phyloP scores from a whole-genome alignment of 75 land plant species.

The Ceratopteris richardii region DNA sequence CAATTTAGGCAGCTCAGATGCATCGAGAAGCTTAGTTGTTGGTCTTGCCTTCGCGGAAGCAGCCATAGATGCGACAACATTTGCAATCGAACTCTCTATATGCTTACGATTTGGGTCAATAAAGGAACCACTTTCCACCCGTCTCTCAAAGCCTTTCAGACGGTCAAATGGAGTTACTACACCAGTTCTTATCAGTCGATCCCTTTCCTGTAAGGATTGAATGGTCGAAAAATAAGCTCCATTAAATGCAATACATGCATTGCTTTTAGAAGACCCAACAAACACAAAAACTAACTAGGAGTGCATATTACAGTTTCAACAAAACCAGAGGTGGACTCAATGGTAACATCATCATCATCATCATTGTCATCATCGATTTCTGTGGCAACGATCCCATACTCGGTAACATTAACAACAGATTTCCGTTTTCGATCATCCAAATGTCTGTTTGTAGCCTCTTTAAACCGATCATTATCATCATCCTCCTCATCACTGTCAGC shows the following conservation, averaged over 20 bases:
- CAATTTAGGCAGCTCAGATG: constrained; percentile 52
- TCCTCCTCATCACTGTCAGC: constrained; percentile 12
- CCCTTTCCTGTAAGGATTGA: constrained; percentile 59
- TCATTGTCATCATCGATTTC: constrained; percentile 35
- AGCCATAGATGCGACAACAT: constrained; percentile 45
- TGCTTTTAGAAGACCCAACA: not conserved
- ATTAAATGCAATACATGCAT: not conserved
- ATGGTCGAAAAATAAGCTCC: too few relatives aligned
- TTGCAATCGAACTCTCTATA: constrained; percentile 50
- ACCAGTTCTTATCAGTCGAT: constrained; percentile 79
- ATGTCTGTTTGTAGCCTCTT: constrained; percentile 4
- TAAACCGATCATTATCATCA: constrained; percentile 9
- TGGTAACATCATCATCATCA: constrained; percentile 75
- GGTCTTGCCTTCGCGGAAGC: constrained; percentile 63
- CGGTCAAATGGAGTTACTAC: constrained; percentile 81
- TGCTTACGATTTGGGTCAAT: constrained; percentile 18
- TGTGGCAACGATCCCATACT: not conserved
- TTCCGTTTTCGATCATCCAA: not conserved
- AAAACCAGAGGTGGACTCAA: constrained; percentile 80
- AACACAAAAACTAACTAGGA: not conserved
- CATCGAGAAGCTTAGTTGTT: constrained; percentile 72
- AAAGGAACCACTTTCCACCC: constrained; percentile 48
- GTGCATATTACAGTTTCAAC: constrained; percentile 75
- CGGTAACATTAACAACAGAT: not conserved
- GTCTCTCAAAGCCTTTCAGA: constrained; percentile 88